Base-by-base conservation (phyloP, 2,329 filamentous ascomycete species). In the Neophaeococcomyces mojaviensis region DNA sequence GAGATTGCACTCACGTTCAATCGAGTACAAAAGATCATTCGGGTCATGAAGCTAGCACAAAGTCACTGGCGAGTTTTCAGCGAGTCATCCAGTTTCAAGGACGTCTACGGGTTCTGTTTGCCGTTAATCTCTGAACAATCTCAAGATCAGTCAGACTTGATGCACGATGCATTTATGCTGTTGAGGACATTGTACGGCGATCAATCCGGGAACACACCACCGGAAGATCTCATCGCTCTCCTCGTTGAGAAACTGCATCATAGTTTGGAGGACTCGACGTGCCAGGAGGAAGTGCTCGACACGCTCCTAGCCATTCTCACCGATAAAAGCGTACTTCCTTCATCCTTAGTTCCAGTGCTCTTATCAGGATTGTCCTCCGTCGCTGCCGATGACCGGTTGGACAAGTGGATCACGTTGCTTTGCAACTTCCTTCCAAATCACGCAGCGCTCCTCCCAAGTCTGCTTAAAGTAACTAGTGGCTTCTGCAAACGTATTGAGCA, bases 321-420 rank as follows among this genome's bases (percentile, higher is more conserved):
- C 22, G 41, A 44, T 19, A 44, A 37, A 13, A 44, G 32, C 18
- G 9, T 30, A n/a, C 13, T 44, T 8, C 41, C 41, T 3, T 30
- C 41, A 9, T 44, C 41, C 3, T 10, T 46, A 24, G 30, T 39
- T 2, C 35, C 20, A 16, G 43, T 46, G 2, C 24, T 46, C 6
- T 34, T 46, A 50, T 79, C 81, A 37, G 92, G 88, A 0, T 82
- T 98, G 40, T 81, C 84, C 45, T 86, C 88, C 3, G 62, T 76
- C 2, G 81, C 73, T 44, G 89, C 86, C 55, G 81, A 87, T 4
- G 73, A 81, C 7, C 82, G 94, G 4, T 70, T 98, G 30, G 89
- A 97, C 57, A 89, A 86, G 61, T 98, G 94, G 94, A 81, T 96
- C 8, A 74, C 78, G 24, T 89, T 98, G 55, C 72, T 98, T 6